Conservation (phyloP, 2,329 filamentous ascomycete species). For the Neofusicoccum kwambonambiense region DNA sequence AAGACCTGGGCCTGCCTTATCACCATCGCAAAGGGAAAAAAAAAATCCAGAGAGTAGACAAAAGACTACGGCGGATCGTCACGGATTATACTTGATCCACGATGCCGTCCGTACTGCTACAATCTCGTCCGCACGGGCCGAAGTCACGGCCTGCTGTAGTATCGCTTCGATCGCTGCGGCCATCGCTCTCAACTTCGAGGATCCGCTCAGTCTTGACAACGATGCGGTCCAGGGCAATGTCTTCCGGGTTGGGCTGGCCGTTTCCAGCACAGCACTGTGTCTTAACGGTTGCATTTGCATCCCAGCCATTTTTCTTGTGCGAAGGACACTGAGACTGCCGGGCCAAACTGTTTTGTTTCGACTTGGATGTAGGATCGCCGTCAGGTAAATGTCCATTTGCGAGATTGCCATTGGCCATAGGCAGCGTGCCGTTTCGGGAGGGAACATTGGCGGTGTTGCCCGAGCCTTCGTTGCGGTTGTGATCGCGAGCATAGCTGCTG, state of each 20-base stretch:
- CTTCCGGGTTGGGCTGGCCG: not conserved
- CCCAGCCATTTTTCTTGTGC: not conserved
- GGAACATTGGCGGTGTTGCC: not conserved
- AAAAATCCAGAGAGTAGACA: not conserved
- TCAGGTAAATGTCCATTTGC: not conserved
- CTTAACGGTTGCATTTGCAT: conserved; percentile 1
- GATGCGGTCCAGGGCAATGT: conserved; percentile 6
- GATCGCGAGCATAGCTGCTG: conserved; percentile 8
- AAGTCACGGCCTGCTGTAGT: not conserved
- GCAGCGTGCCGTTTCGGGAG: not conserved
- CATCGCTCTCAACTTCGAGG: conserved; percentile 9
- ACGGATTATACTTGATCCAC: not conserved
- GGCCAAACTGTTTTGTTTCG: not conserved
- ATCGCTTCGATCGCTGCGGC: conserved; percentile 1
- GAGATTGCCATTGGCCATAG: not conserved
- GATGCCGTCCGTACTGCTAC: conserved; percentile 1
- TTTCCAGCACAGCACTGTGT: conserved; percentile 7
- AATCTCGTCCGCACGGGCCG: not conserved
- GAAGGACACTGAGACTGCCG: not conserved
- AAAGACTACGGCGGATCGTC: not conserved
- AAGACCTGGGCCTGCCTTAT: not conserved
- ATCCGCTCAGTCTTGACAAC: conserved; percentile 12
- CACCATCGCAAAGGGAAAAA: not conserved
- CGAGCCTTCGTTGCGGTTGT: not conserved
- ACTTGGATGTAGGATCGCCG: not conserved